Evolutionary conservation across 208 protist genomes (phyloP).

Genomic region (Trypanosoma cruzi): DNA sequence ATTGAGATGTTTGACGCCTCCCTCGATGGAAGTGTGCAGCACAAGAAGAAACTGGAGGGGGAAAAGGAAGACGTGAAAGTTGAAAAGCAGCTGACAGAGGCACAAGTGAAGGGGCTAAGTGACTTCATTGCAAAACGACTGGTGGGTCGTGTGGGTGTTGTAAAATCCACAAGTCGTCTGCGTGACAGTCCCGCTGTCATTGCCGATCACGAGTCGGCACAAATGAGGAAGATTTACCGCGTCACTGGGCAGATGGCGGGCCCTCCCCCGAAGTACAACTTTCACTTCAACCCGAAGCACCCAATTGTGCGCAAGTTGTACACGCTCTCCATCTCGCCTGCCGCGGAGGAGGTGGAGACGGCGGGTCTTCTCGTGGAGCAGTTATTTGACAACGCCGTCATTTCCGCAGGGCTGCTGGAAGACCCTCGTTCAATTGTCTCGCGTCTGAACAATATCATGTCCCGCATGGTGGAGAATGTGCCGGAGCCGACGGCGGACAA

Average conservation of each 20-base stretch:
- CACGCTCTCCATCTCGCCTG: constrained; percentile 75
- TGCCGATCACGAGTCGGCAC: constrained; percentile 90
- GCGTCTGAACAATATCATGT: constrained; percentile 91
- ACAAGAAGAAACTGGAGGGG: constrained; percentile 86
- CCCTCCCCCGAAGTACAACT: constrained; percentile 91
- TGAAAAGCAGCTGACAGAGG: constrained; percentile 87
- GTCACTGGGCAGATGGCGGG: constrained; percentile 83
- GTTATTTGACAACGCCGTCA: constrained; percentile 94
- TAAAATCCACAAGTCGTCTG: constrained; percentile 88
- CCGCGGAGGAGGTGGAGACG: constrained; percentile 80
- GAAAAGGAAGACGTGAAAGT: constrained; percentile 86
- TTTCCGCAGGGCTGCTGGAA: constrained; percentile 91
- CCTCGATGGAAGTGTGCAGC: constrained; percentile 89
- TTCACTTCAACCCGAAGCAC: constrained; percentile 94
- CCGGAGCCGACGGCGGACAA: constrained; percentile 85
- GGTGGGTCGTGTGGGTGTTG: constrained; percentile 81
- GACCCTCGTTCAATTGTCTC: constrained; percentile 92
- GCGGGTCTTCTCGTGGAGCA: constrained; percentile 89
- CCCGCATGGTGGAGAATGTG: constrained; percentile 89
- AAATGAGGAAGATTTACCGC: constrained; percentile 93
- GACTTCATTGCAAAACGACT: constrained; percentile 91
- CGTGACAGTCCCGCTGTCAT: constrained; percentile 90
- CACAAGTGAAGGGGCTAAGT: constrained; percentile 81
- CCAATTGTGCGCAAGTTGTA: constrained; percentile 92
- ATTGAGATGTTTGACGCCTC: constrained; percentile 92